These are phyloP conservation scores for Limonomyces culmigenus DNA, from an alignment of 1,284 basidiomycete genomes.

Conservation along the genomic window DNA sequence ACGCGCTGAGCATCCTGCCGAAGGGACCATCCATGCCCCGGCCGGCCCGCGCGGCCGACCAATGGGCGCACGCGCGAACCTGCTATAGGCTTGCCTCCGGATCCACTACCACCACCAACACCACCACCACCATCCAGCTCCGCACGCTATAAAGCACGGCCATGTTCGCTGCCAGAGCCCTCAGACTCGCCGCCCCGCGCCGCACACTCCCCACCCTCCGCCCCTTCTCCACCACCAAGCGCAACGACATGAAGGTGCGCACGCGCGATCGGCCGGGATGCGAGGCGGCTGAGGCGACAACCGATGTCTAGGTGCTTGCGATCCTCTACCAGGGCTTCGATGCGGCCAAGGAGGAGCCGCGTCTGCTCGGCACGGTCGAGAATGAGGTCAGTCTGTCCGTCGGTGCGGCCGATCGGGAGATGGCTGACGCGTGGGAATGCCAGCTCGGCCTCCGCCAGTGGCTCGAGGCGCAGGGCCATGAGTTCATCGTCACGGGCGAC, in stretches of 20 bases:
- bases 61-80: too few species aligned
- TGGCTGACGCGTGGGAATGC: background rate
- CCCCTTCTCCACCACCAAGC: background rate
- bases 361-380: conserved; percentile 81
- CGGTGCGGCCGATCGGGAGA: background rate
- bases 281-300: background rate
- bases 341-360: conserved; percentile 66
- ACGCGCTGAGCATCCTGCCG: too few species aligned
- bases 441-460: conserved; percentile 62
- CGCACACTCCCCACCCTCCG: background rate
- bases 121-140: background rate
- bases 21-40: too few species aligned
- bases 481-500: conserved; percentile 62
- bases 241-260: conserved; percentile 11
- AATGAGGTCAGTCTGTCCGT: conserved; percentile 40
- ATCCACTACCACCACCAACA: background rate
- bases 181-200: background rate
- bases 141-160: background rate
- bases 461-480: conserved; percentile 64
- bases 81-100: too few species aligned
- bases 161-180: background rate
- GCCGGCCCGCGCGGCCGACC: too few species aligned
- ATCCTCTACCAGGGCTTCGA: conserved; percentile 65
- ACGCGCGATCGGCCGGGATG: background rate
- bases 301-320: conserved; percentile 46